Evolutionary conservation across 257 asterid genomes (phyloP), one percentile per base, ranked within the genome.

Genomic region (Rubia yunnanensis): DNA sequence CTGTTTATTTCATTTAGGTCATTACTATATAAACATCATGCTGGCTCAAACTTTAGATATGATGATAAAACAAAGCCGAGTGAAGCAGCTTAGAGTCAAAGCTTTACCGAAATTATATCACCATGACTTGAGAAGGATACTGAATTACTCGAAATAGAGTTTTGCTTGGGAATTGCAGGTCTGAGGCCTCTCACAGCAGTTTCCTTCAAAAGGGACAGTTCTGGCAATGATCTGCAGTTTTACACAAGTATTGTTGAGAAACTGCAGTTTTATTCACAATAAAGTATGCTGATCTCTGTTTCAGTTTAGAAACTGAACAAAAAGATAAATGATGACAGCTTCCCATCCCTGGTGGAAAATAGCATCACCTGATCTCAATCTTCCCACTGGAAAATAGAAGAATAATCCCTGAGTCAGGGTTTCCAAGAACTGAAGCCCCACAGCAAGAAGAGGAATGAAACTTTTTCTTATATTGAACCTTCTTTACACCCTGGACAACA

Each of bases 191-290:
- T 82, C 53, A 87, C 49, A 60, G 95, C 83, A 66, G 86, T 79
- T 80, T 89, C 94, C 81, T 88, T 87, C 72, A 88, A 67, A 77
- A 87, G 88, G 54, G 97, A 80, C 57, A 92, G 71, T 60, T 89
- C 97, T 38, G 95, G 97, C 70, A 92, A 84, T 65, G 97, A 89
- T 84, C 97, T 92, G 92, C 71, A 67, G 46, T 67, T 79, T 68
- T 35, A 73, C 15, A 52, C 24, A 55, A 56, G 52, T 46, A 50
- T 38, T 63, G 31, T 61, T 35, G 34, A 60, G 64, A 52, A 59
- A 38, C 32, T 1, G 28, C 26, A 28, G 5, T 10, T 26, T 14
- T 17, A 17, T 27, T 20, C 6, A 4, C 31, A 48, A 4, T 18
- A 17, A 20, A 49, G 54, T 8, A 32, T 31, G 23, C 39, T 3